A percentile compares a stretch with the other conserved stretches of the same genome.
Evolutionary conservation across 2,329 filamentous ascomycete species (phyloP).

Genomic region (Phymatotrichopsis omnivora): DNA sequence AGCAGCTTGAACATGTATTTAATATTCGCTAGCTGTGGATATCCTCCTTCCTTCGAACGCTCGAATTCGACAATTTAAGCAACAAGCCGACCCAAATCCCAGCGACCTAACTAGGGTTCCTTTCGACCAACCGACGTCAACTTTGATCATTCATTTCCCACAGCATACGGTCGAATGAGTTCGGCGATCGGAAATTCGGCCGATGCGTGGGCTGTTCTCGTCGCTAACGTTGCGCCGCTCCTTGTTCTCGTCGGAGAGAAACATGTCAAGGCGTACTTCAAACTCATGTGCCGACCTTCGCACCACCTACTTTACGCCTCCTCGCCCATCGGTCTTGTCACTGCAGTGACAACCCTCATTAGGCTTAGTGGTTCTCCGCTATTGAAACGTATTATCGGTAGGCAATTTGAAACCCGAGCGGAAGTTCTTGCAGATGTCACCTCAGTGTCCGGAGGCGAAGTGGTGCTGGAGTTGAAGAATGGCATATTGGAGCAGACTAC

Average conservation of each 20-base stretch:
- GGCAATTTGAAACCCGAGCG: conserved; percentile 18
- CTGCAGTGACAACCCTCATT: conserved; percentile 19
- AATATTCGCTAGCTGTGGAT: too few relatives aligned
- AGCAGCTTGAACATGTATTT: too few relatives aligned
- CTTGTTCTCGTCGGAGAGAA: conserved; percentile 23
- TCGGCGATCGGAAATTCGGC: conserved; percentile 3
- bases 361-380: conserved; percentile 6
- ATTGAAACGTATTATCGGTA: conserved; percentile 17
- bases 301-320: conserved; percentile 21
- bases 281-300: conserved; percentile 16
- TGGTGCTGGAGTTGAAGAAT: conserved; percentile 13
- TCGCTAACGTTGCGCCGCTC: conserved; percentile 20
- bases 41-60: too few relatives aligned
- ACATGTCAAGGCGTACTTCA: conserved; percentile 25
- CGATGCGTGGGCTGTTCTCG: conserved; percentile 16
- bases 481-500: conserved; percentile 12
- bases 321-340: conserved; percentile 22
- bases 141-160: too few relatives aligned
- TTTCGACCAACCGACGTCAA: too few relatives aligned
- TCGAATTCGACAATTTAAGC: too few relatives aligned
- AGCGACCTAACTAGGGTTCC: too few relatives aligned
- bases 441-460: conserved; percentile 14
- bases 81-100: too few relatives aligned
- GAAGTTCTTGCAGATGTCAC: conserved; percentile 21
- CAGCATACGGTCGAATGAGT: too few relatives aligned